Conservation (phyloP, 176 grass and related monocot genomes). For the Microstegium vimineum region DNA sequence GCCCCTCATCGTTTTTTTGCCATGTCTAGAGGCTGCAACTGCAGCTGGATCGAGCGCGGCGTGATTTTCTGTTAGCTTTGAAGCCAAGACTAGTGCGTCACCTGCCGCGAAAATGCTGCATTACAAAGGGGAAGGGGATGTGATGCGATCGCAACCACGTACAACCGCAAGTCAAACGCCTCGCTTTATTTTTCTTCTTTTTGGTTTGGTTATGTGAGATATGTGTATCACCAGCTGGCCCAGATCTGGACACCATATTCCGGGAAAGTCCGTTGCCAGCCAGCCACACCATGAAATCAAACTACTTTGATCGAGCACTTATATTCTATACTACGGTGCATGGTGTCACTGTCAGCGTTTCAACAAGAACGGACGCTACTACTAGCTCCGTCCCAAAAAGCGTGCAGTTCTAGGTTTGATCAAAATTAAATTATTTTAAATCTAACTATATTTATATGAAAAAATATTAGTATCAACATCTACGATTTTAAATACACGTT, state of each 20-base stretch:
- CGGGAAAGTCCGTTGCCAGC: background rate
- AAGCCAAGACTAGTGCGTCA: conserved; percentile 10
- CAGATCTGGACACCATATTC: conserved; percentile 22
- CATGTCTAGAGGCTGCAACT: background rate
- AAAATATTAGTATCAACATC: no score
- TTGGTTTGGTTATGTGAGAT: background rate
- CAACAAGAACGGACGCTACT: background rate
- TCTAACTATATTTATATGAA: background rate
- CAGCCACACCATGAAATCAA: background rate
- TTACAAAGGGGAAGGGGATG: background rate
- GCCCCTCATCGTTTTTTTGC: background rate
- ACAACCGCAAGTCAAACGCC: conserved; percentile 5
- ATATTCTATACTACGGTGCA: background rate
- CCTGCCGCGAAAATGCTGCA: conserved; percentile 3
- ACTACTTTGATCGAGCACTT: background rate
- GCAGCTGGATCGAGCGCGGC: background rate
- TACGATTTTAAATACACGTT: no score
- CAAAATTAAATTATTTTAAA: background rate
- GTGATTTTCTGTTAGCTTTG: conserved; percentile 13
- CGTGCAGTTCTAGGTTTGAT: background rate
- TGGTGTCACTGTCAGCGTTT: background rate
- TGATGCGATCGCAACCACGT: conserved; percentile 6
- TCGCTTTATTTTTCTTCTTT: background rate
- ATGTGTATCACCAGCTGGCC: conserved; percentile 1
- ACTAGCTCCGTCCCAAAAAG: background rate